Conservation (phyloP, 2,329 filamentous ascomycete genomes). For the Penicillium thymicola region DNA sequence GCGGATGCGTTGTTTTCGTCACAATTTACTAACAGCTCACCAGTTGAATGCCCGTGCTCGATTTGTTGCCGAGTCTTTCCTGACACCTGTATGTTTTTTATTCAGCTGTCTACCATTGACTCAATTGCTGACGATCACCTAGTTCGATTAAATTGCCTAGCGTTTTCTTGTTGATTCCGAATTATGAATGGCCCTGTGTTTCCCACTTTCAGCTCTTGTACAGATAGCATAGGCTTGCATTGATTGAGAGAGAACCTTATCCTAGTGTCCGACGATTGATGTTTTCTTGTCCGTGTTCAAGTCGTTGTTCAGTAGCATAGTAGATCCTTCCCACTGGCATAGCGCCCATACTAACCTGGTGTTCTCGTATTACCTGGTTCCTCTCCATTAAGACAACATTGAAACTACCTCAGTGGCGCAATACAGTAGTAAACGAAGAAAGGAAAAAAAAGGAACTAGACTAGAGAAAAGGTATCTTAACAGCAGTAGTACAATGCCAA, state of each 20-base stretch:
- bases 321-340: not conserved
- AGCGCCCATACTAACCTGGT: not conserved
- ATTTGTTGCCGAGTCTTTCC: conserved; percentile 97
- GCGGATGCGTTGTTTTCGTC: not conserved
- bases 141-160: conserved; percentile 33
- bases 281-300: not conserved
- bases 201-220: conserved; percentile 19
- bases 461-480: not conserved
- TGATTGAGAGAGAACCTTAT: conserved; percentile 13
- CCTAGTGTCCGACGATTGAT: conserved; percentile 4
- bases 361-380: not conserved
- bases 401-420: no score
- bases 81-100: conserved; percentile 70
- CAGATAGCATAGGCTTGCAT: conserved; percentile 26
- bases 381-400: not conserved
- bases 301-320: not conserved
- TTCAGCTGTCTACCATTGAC: not conserved
- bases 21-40: not conserved
- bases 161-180: conserved; percentile 20
- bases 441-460: not conserved
- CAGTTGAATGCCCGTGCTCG: conserved; percentile 93
- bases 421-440: not conserved
- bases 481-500: not conserved
- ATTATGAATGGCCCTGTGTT: conserved; percentile 20
- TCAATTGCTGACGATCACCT: conserved; percentile 6